A percentile compares a stretch with the other conserved stretches of the same genome.
These are phyloP conservation scores for Amborella trichopoda DNA, from an alignment of 164 flowering plant species.

Conservation along the genomic window DNA sequence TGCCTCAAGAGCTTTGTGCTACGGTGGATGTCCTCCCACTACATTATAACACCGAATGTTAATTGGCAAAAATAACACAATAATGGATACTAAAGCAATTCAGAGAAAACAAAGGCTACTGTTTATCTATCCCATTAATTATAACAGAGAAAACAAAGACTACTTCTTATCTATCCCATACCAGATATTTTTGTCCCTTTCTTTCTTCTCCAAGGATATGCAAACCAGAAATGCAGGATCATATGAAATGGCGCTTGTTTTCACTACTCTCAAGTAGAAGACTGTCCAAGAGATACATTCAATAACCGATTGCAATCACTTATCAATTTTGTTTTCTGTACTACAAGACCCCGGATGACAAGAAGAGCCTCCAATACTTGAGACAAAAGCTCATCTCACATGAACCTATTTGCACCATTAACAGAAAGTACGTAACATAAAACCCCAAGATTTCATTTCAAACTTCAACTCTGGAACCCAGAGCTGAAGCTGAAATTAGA, in stretches of 20 bases:
- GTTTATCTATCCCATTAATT: too few relatives aligned
- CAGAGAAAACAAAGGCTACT: too few relatives aligned
- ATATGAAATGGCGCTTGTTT: slow-evolving; percentile 82
- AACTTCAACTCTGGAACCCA: too few relatives aligned
- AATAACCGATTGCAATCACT: slow-evolving; percentile 88
- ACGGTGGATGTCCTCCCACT: too few relatives aligned
- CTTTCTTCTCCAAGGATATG: slow-evolving; percentile 76
- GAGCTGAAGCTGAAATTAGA: too few relatives aligned
- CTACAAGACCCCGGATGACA: slow-evolving; percentile 84
- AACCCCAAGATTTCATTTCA: background rate
- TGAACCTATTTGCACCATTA: slow-evolving; percentile 45
- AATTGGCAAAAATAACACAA: too few relatives aligned
- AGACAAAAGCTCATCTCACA: slow-evolving; percentile 74
- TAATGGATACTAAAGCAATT: too few relatives aligned
- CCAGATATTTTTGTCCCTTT: slow-evolving; percentile 76
- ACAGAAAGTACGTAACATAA: background rate
- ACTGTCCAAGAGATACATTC: slow-evolving; percentile 85
- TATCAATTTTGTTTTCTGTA: slow-evolving; percentile 94
- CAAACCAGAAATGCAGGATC: slow-evolving; percentile 82
- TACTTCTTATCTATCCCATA: too few relatives aligned
- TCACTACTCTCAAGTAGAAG: slow-evolving; percentile 94
- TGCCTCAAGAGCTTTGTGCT: too few relatives aligned
- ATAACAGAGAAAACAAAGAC: too few relatives aligned
- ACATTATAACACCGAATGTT: too few relatives aligned
- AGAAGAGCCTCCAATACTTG: slow-evolving; percentile 91